Evolutionary conservation across 2,329 filamentous ascomycete genomes (phyloP).

Genomic region (Hypoxylon sp.): DNA sequence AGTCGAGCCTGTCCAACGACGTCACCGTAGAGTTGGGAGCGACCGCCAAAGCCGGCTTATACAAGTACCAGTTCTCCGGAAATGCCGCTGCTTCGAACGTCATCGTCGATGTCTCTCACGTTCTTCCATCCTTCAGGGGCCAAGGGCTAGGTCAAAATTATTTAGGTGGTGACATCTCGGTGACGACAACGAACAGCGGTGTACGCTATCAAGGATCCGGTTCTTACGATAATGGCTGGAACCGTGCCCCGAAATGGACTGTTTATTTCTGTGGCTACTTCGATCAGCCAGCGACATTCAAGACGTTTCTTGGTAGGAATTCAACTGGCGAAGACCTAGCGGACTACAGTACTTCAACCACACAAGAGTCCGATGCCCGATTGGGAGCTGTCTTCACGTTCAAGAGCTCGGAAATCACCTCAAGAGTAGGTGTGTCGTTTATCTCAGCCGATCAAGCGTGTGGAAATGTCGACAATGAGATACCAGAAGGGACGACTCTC

Average conservation of each 20-base stretch:
- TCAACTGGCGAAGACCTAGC: constrained; percentile 52
- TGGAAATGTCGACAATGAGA: constrained; percentile 69
- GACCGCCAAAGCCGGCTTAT: constrained; percentile 70
- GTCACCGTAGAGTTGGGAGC: constrained; percentile 71
- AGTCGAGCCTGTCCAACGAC: constrained; percentile 67
- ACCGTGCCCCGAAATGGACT: constrained; percentile 72
- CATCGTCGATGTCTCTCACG: constrained; percentile 76
- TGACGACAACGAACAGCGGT: constrained; percentile 60
- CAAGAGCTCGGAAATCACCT: constrained; percentile 61
- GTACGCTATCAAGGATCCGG: constrained; percentile 71
- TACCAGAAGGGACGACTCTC: constrained; percentile 63
- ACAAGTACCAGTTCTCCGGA: constrained; percentile 71
- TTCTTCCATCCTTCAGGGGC: constrained; percentile 73
- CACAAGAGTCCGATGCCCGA: constrained; percentile 57
- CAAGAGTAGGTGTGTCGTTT: constrained; percentile 77
- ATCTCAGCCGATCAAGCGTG: constrained; percentile 75
- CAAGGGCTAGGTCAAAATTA: constrained; percentile 74
- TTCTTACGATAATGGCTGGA: constrained; percentile 78
- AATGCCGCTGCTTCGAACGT: constrained; percentile 60
- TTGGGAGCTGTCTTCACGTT: constrained; percentile 71
- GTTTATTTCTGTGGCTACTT: constrained; percentile 76
- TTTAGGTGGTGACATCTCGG: constrained; percentile 69
- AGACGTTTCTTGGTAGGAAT: constrained; percentile 60
- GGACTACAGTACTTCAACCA: constrained; percentile 54
- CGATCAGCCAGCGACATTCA: constrained; percentile 61